phyloP scores from a whole-genome alignment of 306 rosid genomes.

The Oemleria cerasiformis region DNA sequence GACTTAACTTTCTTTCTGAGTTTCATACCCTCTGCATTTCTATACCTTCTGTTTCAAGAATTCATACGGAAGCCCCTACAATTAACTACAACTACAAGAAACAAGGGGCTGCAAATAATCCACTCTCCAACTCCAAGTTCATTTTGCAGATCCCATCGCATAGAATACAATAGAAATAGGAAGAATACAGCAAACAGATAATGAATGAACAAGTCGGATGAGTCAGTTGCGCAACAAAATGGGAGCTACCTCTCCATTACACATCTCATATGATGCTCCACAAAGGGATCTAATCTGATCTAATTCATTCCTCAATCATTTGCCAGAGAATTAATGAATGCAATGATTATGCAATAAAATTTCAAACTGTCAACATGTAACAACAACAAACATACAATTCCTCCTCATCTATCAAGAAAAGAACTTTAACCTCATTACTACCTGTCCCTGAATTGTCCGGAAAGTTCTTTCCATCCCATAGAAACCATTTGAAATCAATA shows the following conservation, averaged over 20 bases:
- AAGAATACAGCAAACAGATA: too few relatives aligned
- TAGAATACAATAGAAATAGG: too few relatives aligned
- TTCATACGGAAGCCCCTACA: too few relatives aligned
- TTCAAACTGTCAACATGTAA: slow-evolving; percentile 43
- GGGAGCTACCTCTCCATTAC: neutral
- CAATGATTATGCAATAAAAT: slow-evolving; percentile 60
- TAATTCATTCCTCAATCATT: slow-evolving; percentile 28
- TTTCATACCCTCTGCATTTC: neutral
- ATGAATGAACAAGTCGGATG: too few relatives aligned
- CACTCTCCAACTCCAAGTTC: too few relatives aligned
- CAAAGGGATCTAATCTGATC: too few relatives aligned
- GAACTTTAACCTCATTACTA: slow-evolving; percentile 34
- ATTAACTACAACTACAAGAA: too few relatives aligned
- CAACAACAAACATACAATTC: slow-evolving; percentile 57
- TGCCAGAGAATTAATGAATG: slow-evolving; percentile 50
- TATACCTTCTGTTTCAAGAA: too few relatives aligned
- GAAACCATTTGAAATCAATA: slow-evolving; percentile 41
- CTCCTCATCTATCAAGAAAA: slow-evolving; percentile 36
- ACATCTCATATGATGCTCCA: too few relatives aligned
- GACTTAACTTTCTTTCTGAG: neutral
- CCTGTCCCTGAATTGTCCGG: slow-evolving; percentile 50
- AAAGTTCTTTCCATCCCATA: slow-evolving; percentile 42
- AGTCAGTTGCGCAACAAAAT: neutral
- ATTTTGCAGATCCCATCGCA: too few relatives aligned
- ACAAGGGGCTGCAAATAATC: too few relatives aligned